A percentile compares a stretch with the other conserved stretches of the same genome.
These are phyloP conservation scores for Fusarium foetens DNA, from an alignment of 2,329 filamentous ascomycete genomes.

Conservation along the genomic window DNA sequence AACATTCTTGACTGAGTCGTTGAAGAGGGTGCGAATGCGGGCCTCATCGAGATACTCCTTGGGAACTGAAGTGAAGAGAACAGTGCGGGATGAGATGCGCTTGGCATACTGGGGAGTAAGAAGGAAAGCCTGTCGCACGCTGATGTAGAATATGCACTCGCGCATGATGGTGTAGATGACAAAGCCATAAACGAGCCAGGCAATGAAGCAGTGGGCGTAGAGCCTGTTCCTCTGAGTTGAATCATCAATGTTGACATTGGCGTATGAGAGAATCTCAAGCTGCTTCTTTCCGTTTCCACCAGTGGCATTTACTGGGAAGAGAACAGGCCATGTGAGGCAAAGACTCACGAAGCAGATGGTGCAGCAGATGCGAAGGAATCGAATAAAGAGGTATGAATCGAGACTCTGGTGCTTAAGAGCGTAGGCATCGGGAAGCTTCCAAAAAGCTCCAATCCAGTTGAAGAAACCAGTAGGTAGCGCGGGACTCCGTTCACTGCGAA, in stretches of 20 bases:
- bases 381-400: slow-evolving; percentile 88
- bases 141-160: slow-evolving; percentile 93
- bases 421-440: slow-evolving; percentile 76
- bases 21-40: slow-evolving; percentile 81
- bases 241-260: slow-evolving; percentile 56
- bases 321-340: slow-evolving; percentile 84
- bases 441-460: slow-evolving; percentile 71
- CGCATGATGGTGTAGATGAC: slow-evolving; percentile 89
- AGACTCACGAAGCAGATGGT: slow-evolving; percentile 84
- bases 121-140: slow-evolving; percentile 93
- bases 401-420: slow-evolving; percentile 87
- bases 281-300: slow-evolving; percentile 73
- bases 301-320: slow-evolving; percentile 86
- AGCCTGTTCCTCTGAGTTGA: slow-evolving; percentile 68
- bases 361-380: slow-evolving; percentile 81
- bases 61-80: slow-evolving; percentile 91
- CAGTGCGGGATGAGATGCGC: slow-evolving; percentile 88
- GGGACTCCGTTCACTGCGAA: slow-evolving; percentile 63
- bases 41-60: slow-evolving; percentile 77
- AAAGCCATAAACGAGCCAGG: slow-evolving; percentile 87
- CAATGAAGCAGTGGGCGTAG: slow-evolving; percentile 83
- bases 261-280: slow-evolving; percentile 62
- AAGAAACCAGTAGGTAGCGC: slow-evolving; percentile 66
- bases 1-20: slow-evolving; percentile 79
- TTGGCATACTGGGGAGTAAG: slow-evolving; percentile 83